Percentiles rank a stretch among this genome's conserved stretches.
Conservation (phyloP, 805 yeast species). For the Monosporozyma unispora region DNA sequence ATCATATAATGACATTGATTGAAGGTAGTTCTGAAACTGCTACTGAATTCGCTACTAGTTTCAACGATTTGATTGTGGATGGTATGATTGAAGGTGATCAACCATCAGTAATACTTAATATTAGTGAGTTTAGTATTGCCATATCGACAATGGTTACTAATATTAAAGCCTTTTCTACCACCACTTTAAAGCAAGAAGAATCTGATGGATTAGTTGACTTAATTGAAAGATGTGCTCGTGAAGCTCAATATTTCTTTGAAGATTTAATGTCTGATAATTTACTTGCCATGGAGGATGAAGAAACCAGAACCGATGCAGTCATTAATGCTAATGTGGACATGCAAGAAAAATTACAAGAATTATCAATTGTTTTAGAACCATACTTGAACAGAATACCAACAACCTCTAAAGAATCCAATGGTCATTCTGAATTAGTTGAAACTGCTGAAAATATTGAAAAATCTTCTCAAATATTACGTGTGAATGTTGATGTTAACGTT, state of each 20-base stretch:
- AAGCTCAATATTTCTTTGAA: constrained; percentile 53
- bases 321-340: constrained; percentile 67
- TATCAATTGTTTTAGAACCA: constrained; percentile 49
- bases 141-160: constrained; percentile 35
- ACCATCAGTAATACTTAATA: constrained; percentile 24
- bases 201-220: constrained; percentile 6
- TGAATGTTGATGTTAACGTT: constrained; percentile 37
- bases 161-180: constrained; percentile 20
- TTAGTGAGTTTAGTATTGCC: constrained; percentile 38
- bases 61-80: constrained; percentile 50
- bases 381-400: constrained; percentile 24
- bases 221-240: constrained; percentile 44
- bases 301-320: constrained; percentile 58
- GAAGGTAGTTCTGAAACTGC: constrained; percentile 65
- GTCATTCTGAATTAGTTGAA: constrained; percentile 61
- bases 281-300: constrained; percentile 49
- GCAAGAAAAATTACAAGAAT: constrained; percentile 58
- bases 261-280: constrained; percentile 48
- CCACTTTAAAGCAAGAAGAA: constrained; percentile 3
- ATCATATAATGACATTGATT: constrained; percentile 38
- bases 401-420: constrained; percentile 42
- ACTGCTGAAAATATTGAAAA: constrained; percentile 62
- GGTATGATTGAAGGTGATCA: constrained; percentile 57
- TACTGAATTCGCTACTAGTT: constrained; percentile 63
- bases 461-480: constrained; percentile 56